phyloP scores from a whole-genome alignment of 495 filamentous ascomycete species.

The Podospora tetraspora region DNA sequence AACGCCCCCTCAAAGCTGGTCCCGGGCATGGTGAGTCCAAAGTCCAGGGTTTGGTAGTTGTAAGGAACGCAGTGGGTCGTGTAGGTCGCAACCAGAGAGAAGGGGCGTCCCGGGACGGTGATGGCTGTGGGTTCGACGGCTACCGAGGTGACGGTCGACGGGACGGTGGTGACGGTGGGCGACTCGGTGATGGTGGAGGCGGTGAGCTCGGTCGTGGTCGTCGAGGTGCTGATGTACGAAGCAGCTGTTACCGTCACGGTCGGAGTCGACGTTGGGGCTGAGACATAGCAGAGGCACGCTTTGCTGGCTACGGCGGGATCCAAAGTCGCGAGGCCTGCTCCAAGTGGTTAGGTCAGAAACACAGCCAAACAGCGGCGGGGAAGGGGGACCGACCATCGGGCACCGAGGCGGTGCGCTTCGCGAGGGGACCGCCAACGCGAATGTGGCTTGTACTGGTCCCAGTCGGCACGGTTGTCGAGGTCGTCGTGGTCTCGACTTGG shows the following conservation, averaged over 20 bases:
- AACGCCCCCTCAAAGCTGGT: not conserved
- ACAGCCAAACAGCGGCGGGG: not conserved
- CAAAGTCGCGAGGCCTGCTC: not conserved
- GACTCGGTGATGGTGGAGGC: not conserved
- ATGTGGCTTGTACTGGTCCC: not conserved
- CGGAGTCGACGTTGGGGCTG: not conserved
- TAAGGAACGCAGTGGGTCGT: not conserved
- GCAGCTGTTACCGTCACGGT: not conserved
- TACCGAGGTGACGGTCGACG: not conserved
- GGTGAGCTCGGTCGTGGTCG: not conserved
- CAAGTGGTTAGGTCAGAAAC: not conserved
- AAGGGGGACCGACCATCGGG: not conserved
- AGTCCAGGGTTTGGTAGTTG: constrained; percentile 4
- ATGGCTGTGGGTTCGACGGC: not conserved
- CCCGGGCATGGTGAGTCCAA: not conserved
- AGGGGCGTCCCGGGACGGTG: not conserved
- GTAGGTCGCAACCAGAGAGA: not conserved
- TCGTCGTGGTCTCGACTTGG: not conserved
- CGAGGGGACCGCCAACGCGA: not conserved
- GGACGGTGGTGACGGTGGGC: not conserved
- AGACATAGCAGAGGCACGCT: constrained; percentile 5
- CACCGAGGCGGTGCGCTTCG: not conserved
- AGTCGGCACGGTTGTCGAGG: not conserved
- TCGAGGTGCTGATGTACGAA: not conserved
- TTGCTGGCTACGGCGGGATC: not conserved